phyloP scores from a whole-genome alignment of 1,284 basidiomycete species.

The Pseudozyma sp. region DNA sequence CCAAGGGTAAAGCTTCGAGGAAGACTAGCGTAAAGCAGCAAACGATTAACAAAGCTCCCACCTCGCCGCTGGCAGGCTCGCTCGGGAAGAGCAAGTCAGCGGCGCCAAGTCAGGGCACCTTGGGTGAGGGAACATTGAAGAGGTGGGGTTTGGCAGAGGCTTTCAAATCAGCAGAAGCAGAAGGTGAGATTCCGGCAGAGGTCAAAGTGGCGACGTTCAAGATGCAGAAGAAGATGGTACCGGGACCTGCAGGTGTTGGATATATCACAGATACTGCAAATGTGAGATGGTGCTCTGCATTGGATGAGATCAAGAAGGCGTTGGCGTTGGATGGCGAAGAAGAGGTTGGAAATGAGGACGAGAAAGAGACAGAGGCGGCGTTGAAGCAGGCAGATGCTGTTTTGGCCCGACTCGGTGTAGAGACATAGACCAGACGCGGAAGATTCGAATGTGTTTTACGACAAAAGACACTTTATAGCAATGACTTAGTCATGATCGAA shows the following conservation, averaged over 20 bases:
- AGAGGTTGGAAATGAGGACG: slow-evolving; percentile 9
- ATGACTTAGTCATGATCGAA: too few species aligned
- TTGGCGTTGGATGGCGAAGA: slow-evolving; percentile 22
- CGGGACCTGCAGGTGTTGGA: slow-evolving; percentile 47
- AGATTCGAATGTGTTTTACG: not conserved
- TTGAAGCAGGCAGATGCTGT: slow-evolving; percentile 27
- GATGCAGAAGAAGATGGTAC: slow-evolving; percentile 55
- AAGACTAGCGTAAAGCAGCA: slow-evolving; percentile 25
- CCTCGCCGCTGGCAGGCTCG: slow-evolving; percentile 14
- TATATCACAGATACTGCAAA: slow-evolving; percentile 64
- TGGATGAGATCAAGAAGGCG: slow-evolving; percentile 61
- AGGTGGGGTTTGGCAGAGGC: slow-evolving; percentile 45
- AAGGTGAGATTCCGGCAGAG: not conserved
- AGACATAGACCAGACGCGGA: slow-evolving; percentile 9
- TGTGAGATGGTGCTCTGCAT: slow-evolving; percentile 55
- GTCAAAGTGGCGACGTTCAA: slow-evolving; percentile 10
- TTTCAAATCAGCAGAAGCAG: slow-evolving; percentile 16
- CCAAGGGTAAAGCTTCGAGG: slow-evolving; percentile 40
- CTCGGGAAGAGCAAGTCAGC: slow-evolving; percentile 24
- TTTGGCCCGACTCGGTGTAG: slow-evolving; percentile 29
- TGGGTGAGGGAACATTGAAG: slow-evolving; percentile 37
- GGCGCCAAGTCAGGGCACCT: slow-evolving; percentile 9
- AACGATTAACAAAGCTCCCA: slow-evolving; percentile 7
- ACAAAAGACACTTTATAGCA: not conserved
- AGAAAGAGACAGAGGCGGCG: slow-evolving; percentile 24